Conservation (phyloP, 2,329 filamentous ascomycete species). For the Cladobotryum mycophilum region DNA sequence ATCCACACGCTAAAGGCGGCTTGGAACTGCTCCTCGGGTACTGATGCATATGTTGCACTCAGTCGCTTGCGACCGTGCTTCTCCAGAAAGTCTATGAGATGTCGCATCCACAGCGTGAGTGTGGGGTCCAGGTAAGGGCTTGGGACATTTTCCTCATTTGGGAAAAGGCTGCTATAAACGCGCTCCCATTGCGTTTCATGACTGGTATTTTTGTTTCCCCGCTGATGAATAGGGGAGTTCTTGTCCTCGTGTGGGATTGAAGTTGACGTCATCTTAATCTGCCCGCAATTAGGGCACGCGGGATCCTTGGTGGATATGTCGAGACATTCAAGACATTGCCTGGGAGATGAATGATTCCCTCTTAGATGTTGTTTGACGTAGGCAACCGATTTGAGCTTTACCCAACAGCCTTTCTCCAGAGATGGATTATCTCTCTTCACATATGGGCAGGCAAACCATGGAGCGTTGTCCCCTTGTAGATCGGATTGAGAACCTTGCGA, state of each 20-base stretch:
- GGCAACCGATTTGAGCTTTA: not conserved
- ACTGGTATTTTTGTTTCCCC: no score
- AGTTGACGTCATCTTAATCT: no score
- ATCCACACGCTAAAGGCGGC: no score
- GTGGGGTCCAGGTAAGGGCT: not conserved
- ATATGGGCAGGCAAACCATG: constrained; percentile 1
- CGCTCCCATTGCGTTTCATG: not conserved
- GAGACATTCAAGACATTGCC: not conserved
- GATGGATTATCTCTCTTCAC: not conserved
- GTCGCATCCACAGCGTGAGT: not conserved
- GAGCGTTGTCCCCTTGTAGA: no score
- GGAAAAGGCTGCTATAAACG: not conserved
- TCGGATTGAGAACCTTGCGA: no score
- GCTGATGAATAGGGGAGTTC: no score
- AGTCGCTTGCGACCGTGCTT: not conserved
- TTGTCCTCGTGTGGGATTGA: no score
- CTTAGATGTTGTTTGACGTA: constrained; percentile 7
- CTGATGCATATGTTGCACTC: not conserved
- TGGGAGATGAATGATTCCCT: not conserved
- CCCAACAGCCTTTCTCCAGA: not conserved
- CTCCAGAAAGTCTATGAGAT: not conserved
- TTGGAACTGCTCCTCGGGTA: not conserved
- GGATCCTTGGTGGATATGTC: no score
- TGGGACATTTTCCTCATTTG: no score
- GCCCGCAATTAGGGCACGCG: no score